These are phyloP conservation scores for Flaveria floridana DNA, from an alignment of 140 eudicot species.

Conservation along the genomic window DNA sequence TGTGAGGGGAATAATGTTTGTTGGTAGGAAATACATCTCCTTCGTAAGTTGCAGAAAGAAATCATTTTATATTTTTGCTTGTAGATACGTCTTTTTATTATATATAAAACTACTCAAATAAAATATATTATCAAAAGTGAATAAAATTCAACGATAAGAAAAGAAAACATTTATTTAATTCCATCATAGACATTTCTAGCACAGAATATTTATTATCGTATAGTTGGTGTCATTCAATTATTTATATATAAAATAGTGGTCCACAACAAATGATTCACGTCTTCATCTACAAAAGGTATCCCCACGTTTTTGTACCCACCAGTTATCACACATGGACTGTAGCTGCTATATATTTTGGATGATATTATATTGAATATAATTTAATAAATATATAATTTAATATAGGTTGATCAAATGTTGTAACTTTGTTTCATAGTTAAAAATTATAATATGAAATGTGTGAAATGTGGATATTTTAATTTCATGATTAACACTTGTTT, in stretches of 20 bases:
- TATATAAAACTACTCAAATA: too few relatives aligned
- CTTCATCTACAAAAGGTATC: not conserved
- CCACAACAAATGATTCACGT: conserved; percentile 1
- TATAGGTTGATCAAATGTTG: not conserved
- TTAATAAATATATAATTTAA: not conserved
- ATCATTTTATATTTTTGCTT: not conserved
- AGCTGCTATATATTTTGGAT: not conserved
- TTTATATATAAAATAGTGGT: not conserved
- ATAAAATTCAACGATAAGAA: not conserved
- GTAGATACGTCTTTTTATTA: not conserved
- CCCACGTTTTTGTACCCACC: not conserved
- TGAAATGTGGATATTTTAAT: too few relatives aligned
- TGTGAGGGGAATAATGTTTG: not conserved
- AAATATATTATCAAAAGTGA: not conserved
- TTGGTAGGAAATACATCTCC: not conserved
- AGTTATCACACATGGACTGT: not conserved
- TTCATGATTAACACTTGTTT: not conserved
- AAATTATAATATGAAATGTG: not conserved
- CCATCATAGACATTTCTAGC: conserved; percentile 1
- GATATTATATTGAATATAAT: not conserved
- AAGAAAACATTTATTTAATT: not conserved
- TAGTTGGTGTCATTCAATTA: not conserved
- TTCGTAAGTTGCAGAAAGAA: not conserved
- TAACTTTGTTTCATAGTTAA: too few relatives aligned
- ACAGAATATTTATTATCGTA: not conserved